Evolutionary conservation across 345 rosid genomes (phyloP), one percentile per base, ranked within the genome.

Genomic region (thale cress (Arabidopsis thaliana)): DNA sequence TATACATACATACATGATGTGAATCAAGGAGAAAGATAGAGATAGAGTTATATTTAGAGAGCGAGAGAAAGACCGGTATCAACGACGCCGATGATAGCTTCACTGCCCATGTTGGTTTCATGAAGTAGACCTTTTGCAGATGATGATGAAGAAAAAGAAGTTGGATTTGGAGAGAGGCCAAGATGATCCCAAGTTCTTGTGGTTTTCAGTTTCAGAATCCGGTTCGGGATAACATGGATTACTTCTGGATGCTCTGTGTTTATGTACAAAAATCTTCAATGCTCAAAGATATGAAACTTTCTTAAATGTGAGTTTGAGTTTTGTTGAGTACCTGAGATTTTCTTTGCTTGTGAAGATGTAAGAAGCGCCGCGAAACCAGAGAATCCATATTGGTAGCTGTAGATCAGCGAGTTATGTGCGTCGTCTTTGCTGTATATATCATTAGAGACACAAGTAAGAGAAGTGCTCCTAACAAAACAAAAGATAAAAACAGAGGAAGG

Each of bases 311-410:
- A 46, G 61, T 55, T 56, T 67, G 9, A 6, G 34, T 67, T 77
- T 64, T 40, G 22, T 41, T 51, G 32, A 28, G 57, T 75, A 81
- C 85, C 76, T 32, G 85, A 83, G 12, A 85, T 69, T 60, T 37
- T 28, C 22, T 67, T 79, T 1, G 83, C 87, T 58, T 86, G 79
- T 4, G 79, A 80, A 14, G 86, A 78, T 16, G 81, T 82, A 33
- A 88, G 82, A 63, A 63, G 56, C 5, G 93, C 93, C 4, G 87
- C 81, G 10, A 86, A 86, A 41, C 93, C 93, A 10, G 85, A 85
- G 65, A 88, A 81, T 30, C 80, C 76, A 25, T 74, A 80, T 38
- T 68, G 73, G 73, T 82, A 86, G 41, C 86, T 82, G 73, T 85
- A 88, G 57, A 86, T 56, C 32, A 88, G 82, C 9, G 89, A 76